phyloP scores from a whole-genome alignment of 2,329 filamentous ascomycete genomes.

The Ophiostoma pallidulum region DNA sequence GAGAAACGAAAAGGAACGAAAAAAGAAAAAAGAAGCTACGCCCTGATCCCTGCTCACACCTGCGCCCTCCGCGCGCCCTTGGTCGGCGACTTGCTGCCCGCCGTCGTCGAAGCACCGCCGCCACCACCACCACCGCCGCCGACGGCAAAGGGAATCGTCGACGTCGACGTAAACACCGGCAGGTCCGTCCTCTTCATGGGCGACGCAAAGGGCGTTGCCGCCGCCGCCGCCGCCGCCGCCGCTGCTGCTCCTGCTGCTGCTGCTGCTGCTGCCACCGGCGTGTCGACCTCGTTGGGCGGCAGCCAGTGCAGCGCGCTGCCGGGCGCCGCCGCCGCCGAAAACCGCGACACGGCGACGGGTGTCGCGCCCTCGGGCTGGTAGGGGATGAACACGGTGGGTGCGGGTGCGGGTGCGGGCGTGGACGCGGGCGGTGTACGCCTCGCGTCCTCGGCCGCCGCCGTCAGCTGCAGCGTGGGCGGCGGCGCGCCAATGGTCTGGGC shows the following conservation, averaged over 20 bases:
- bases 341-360: not conserved
- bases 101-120: not conserved
- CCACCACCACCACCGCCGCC: not conserved
- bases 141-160: constrained; percentile 36
- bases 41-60: not conserved
- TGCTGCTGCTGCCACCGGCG: not conserved
- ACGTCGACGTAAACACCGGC: constrained; percentile 32
- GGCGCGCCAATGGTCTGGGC: constrained; percentile 1
- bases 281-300: constrained; percentile 32
- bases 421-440: constrained; percentile 1
- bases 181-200: constrained; percentile 29
- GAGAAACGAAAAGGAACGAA: not conserved
- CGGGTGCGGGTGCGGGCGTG: not conserved
- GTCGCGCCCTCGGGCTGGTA: constrained; percentile 47
- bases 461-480: not conserved
- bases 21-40: not conserved
- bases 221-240: constrained; percentile 7
- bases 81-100: constrained; percentile 1
- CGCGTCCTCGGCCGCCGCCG: not conserved
- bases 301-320: constrained; percentile 46
- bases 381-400: constrained; percentile 38
- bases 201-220: constrained; percentile 27
- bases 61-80: not conserved
- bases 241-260: constrained; percentile 22
- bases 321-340: constrained; percentile 18